These are phyloP conservation scores for Capsicum pubescens DNA, from an alignment of 257 asterid species.

Conservation along the genomic window DNA sequence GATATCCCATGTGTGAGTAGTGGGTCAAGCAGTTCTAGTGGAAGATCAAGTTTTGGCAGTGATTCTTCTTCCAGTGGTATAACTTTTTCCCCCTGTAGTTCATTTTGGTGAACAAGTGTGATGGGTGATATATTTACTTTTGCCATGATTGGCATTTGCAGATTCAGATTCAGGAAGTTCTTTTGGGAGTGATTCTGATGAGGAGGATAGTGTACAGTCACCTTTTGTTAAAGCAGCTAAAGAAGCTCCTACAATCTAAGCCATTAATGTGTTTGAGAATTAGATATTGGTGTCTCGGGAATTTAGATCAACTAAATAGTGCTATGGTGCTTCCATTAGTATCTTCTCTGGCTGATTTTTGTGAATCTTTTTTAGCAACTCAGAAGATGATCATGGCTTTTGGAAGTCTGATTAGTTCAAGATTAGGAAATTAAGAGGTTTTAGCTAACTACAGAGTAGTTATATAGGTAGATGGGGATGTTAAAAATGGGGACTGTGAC, in stretches of 20 bases:
- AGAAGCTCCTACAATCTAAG: conserved; percentile 18
- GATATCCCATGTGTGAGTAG: conserved; percentile 32
- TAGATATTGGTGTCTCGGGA: neutral
- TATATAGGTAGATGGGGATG: conserved; percentile 22
- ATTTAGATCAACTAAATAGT: neutral
- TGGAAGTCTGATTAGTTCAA: conserved; percentile 2
- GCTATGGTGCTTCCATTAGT: neutral
- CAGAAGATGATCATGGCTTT: conserved; percentile 19
- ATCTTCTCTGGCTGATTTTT: conserved; percentile 1
- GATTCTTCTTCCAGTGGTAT: conserved; percentile 44
- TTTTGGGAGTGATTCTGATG: conserved; percentile 43
- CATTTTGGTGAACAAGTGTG: neutral
- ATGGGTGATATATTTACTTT: conserved; percentile 4
- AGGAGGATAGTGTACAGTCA: conserved; percentile 41
- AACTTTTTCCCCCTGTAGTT: neutral
- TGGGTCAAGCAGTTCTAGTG: conserved; percentile 37
- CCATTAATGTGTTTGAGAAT: neutral
- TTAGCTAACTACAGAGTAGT: conserved; percentile 24
- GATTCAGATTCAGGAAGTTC: conserved; percentile 42
- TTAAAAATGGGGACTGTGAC: neutral
- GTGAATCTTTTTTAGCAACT: conserved; percentile 16
- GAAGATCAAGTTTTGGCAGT: conserved; percentile 42
- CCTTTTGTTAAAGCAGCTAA: conserved; percentile 38
- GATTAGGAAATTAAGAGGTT: conserved; percentile 26
- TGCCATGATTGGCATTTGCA: conserved; percentile 26